phyloP scores from a whole-genome alignment of 208 protist genomes.

The Crithidia bombi region DNA sequence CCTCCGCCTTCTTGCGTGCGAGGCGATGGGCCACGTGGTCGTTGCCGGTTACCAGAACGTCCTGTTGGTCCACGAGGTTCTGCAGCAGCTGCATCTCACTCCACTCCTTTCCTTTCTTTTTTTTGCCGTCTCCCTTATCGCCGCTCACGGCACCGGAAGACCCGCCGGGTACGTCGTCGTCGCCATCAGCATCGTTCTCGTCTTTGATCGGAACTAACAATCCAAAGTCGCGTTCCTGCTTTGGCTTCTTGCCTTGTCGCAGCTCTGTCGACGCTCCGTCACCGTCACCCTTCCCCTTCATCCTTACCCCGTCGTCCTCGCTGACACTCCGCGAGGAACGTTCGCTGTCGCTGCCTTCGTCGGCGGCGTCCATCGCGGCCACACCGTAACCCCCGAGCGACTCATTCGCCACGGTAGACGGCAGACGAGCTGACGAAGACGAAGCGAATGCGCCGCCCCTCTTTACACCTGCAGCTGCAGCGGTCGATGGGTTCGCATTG shows the following conservation, averaged over 20 bases:
- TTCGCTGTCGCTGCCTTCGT: neutral
- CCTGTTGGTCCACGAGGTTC: conserved; percentile 59
- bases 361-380: conserved; percentile 19
- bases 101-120: conserved; percentile 10
- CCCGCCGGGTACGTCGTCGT: neutral
- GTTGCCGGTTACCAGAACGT: conserved; percentile 41
- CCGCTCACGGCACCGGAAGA: neutral
- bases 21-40: conserved; percentile 53
- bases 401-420: conserved; percentile 8
- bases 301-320: neutral
- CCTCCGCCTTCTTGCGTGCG: conserved; percentile 51
- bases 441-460: neutral
- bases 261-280: neutral
- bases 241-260: neutral
- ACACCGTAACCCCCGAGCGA: conserved; percentile 21
- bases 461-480: neutral
- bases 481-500: conserved; percentile 2
- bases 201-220: conserved; percentile 27
- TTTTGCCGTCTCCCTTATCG: neutral
- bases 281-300: neutral
- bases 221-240: conserved; percentile 37
- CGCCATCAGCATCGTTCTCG: conserved; percentile 8
- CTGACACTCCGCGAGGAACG: neutral
- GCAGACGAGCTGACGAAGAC: conserved; percentile 8
- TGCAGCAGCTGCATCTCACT: conserved; percentile 47